Base-by-base conservation (phyloP, 2,329 filamentous ascomycete genomes). In the Colletotrichum lentis region DNA sequence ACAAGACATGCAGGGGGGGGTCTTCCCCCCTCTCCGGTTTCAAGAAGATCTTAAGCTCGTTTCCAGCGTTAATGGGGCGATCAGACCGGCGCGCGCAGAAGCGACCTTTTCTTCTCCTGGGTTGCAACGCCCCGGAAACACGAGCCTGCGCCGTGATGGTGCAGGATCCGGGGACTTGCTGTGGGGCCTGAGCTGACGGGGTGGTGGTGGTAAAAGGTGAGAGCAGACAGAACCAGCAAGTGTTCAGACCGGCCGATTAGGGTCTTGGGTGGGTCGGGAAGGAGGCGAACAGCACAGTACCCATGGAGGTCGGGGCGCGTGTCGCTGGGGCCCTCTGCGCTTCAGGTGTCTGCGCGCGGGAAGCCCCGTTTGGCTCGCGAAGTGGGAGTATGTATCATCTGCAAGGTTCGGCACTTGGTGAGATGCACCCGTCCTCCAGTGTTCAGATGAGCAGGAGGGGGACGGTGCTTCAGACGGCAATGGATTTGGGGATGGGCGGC, bases 341-440 rank as follows among this genome's bases (percentile, higher is more conserved):
- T 41, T 53, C 31, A n/a, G 14, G 39, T 12, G n/a, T 37, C n/a
- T 46, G 31, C 43, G 20, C 39, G 31, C 22, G n/a, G 49, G 41
- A 44, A 24, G 41, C 37, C 54, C 65, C 62, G 62, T 68, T 65
- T 50, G 47, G 50, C 60, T 65, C 8, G n/a, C 43, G 55, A 20
- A 37, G 60, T 44, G 47, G 44, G 31, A 37, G 6, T 27, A n/a
- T 3, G 64, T 62, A 58, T 50, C 43, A 65, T 35, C 66, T 68
- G 66, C 66, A 68, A 66, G 62, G 62, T 60, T 68, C 66, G 66
- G 66, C 66, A 68, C 66, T 68, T 65, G 61, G 66, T 59, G 41
- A 60, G 50, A 65, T 35, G 27, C 27, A 27, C 1, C 27, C 6
- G 6, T 27, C 27, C 27, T 27, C 27, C 27, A 27, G 27, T 47